A percentile compares a stretch with the other conserved stretches of the same genome.
Conservation (phyloP, 2,329 filamentous ascomycete species). For the Curvularia lunata region DNA sequence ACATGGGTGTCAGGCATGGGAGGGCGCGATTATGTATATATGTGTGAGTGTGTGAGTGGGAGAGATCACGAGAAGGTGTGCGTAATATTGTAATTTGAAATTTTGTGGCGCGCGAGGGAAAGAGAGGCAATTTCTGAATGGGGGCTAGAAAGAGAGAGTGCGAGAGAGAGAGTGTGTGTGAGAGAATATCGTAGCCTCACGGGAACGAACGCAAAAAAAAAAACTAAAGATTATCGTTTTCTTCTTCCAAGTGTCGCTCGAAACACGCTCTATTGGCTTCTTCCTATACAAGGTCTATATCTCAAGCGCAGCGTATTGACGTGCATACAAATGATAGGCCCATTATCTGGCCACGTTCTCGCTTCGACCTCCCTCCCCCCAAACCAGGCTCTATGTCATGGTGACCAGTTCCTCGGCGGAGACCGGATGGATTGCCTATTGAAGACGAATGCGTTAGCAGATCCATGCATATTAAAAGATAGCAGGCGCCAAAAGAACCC, state of each 20-base stretch:
- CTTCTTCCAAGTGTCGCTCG: background rate
- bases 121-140: no score
- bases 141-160: background rate
- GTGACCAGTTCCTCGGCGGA: conserved; percentile 49
- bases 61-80: no score
- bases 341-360: background rate
- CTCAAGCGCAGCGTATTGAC: background rate
- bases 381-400: conserved; percentile 11
- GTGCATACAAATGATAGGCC: background rate
- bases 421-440: conserved; percentile 48
- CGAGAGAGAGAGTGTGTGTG: no score
- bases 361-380: background rate
- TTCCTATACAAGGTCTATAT: background rate
- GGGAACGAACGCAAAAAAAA: background rate
- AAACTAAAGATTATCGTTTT: background rate
- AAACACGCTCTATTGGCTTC: background rate
- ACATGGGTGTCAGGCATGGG: no score
- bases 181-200: background rate
- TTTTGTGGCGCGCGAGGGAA: no score
- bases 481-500: background rate
- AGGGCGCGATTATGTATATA: no score
- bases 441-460: conserved; percentile 14
- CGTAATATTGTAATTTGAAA: no score
- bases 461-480: background rate
- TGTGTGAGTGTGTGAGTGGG: no score